Evolutionary conservation across 108 stramenopile species (phyloP), one percentile per base, ranked within the genome.

Genomic region (Mediolabrus comicus): DNA sequence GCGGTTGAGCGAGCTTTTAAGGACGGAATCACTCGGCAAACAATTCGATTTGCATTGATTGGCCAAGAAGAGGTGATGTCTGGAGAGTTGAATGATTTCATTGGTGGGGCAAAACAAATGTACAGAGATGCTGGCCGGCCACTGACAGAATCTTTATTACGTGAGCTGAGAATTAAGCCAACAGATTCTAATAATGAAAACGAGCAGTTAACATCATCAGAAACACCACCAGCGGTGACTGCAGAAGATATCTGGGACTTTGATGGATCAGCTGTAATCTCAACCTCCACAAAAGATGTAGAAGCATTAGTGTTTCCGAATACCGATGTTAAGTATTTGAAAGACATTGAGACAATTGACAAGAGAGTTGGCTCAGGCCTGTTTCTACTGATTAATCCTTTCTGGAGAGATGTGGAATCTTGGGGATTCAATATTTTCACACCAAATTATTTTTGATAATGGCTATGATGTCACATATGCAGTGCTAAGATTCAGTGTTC

Each of bases 101-200:
- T 89, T 3, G 92, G 92, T n/a, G 92, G 92, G 2, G 81, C 88
- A 29, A 75, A 87, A 60, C 90, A 94, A 82, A 94, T 94, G 83
- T 94, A 87, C 43, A 83, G 92, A 49, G 89, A 89, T 55, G 78
- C 88, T 9, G 92, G 84, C 17, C 38, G 74, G 6, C 92, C 92
- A 27, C 38, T 91, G 32, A 85, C 92, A 13, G 69, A 84, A 34
- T 72, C 81, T 32, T 65, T 92, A 53, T 41, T 92, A 13, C 66
- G 77, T 25, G 84, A 87, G 73, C 41, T 90, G 7, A 68, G 86
- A 46, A 80, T 74, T 7, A 62, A 58, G 59, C 22, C 64, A 0
- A 49, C 32, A 10, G 8, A 16, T 35, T 17, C 49, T 65, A 65
- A 11, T 74, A 51, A 46, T 69, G 60, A 59, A 54, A 58, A 33